Base-by-base conservation (phyloP, 2,329 filamentous ascomycete genomes). In the Arachnomyces sp. region DNA sequence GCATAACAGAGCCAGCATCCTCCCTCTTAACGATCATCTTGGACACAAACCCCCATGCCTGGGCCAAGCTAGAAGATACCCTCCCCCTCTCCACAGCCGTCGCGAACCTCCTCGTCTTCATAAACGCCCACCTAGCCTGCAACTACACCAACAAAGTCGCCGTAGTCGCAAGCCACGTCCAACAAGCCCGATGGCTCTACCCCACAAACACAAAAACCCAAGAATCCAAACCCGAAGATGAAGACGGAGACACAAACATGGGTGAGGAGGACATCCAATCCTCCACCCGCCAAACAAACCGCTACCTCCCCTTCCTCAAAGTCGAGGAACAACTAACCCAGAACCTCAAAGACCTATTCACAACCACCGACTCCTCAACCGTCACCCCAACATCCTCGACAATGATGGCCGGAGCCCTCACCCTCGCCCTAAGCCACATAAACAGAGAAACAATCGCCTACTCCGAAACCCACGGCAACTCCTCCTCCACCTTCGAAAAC, bases 31-130 rank as follows among this genome's bases (percentile, higher is more conserved):
- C 87, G 51, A 81, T 98, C 55, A 74, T 98, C 56, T 76, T 98
- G 67, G 92, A 98, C 68, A 95, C 90, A 17, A 98, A 98, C 60
- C 92, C 92, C 2, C 84, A 89, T 53, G 89, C 92, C 53, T 94
- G 92, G 92, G 80, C 85, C 5, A 73, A 85, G 44, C 76, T 96
- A 33, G 72, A 81, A 45, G 66, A 78, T 42, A 77, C 76, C 25
- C 79, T 96, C 6, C 79, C 90, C 18, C 76, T 98, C 45, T 84
- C 84, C 36, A 82, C 83, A 55, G 87, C 87, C 45, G 72, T 98
- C 44, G 86, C 90, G 46, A 83, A 90, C 65, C 76, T 96, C 48
- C 81, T 96, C 55, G 82, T 98, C 68, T 96, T 95, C 67, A 81
- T 95, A 67, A 96, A 98, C 63, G 87, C 90, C 40, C 93, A 98